Percentiles rank a stretch among this genome's conserved stretches.
Evolutionary conservation across 371 early-diverging fungal genomes (phyloP).

Genomic region (Mucor lusitanicus): DNA sequence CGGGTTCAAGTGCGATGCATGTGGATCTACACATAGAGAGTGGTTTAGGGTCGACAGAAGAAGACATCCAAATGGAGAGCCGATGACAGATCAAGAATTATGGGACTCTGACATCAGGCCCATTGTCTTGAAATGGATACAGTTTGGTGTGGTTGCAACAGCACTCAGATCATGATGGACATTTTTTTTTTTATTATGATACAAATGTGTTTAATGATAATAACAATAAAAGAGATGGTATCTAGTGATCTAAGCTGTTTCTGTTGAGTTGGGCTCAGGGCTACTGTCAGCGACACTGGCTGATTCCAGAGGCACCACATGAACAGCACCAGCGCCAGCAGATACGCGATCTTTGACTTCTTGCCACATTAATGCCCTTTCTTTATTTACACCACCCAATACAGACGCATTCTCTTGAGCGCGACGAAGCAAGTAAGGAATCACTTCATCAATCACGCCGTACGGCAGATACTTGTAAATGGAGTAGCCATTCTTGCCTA

Average conservation of each 20-base stretch:
- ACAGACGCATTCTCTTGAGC: constrained; percentile 94
- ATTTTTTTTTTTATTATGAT: background rate
- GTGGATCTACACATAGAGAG: constrained; percentile 49
- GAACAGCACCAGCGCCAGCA: constrained; percentile 3
- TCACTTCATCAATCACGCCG: constrained; percentile 79
- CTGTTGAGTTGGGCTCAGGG: constrained; percentile 1
- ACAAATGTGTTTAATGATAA: background rate
- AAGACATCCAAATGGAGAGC: background rate
- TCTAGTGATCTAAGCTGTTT: constrained; percentile 2
- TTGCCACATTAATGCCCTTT: constrained; percentile 50
- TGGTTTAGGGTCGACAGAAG: constrained; percentile 40
- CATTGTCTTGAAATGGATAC: constrained; percentile 36
- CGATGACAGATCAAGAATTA: constrained; percentile 32
- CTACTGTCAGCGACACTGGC: background rate
- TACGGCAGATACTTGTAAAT: constrained; percentile 94
- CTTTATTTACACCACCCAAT: constrained; percentile 47
- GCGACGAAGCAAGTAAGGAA: constrained; percentile 92
- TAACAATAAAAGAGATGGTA: background rate
- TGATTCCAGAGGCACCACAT: constrained; percentile 5
- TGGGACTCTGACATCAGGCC: constrained; percentile 28
- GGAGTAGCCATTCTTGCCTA: constrained; percentile 75
- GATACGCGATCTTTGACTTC: constrained; percentile 46
- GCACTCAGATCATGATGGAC: background rate
- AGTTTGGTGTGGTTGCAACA: constrained; percentile 34
- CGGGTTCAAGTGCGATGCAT: constrained; percentile 36